Evolutionary conservation across 305 asterid genomes (phyloP), one percentile per base, ranked within the genome.

Genomic region (Plantago rigida): DNA sequence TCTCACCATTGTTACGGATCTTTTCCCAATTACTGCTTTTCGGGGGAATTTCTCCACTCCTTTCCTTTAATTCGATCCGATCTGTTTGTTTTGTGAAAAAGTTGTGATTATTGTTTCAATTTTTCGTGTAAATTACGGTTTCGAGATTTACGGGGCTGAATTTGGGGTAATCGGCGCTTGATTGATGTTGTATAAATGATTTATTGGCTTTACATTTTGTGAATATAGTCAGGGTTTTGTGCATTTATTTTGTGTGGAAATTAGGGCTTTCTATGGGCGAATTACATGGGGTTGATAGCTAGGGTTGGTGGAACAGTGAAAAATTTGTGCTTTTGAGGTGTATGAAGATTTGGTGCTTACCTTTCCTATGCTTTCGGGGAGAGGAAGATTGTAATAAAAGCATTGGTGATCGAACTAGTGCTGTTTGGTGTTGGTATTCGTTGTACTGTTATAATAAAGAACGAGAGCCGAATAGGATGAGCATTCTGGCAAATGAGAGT

Each of bases 311-410:
- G 41, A 44, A 10, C 7, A 31, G 39, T 31, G 39, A 31, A 31
- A 31, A 31, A 1, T 19, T 31, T 10, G 14, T 19, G 26, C 56
- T 2, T 64, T 59, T 44, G 6, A 69, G 49, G 73, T 76, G 76
- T 76, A 74, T 70, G 82, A 81, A 70, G 80, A 79, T 76, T 76
- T 76, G 89, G 79, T 81, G 84, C 71, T 68, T 67, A 55, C 74
- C 77, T 61, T 85, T 89, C 77, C 75, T 74, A 73, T 87, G 87
- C 79, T 77, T 89, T 75, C 81, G 84, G 42, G 68, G 59, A 66
- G 82, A 59, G 63, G 80, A 77, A 64, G 74, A 71, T 48, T 41
- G 66, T 42, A 5, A 31, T 31, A 26, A 52, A 13, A 42, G 12
- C 54, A 51, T 31, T 31, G 5, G 39, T 31, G 39, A 31, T 3